Conservation (phyloP, 2,329 filamentous ascomycete genomes). For the Xylariaceae sp. region DNA sequence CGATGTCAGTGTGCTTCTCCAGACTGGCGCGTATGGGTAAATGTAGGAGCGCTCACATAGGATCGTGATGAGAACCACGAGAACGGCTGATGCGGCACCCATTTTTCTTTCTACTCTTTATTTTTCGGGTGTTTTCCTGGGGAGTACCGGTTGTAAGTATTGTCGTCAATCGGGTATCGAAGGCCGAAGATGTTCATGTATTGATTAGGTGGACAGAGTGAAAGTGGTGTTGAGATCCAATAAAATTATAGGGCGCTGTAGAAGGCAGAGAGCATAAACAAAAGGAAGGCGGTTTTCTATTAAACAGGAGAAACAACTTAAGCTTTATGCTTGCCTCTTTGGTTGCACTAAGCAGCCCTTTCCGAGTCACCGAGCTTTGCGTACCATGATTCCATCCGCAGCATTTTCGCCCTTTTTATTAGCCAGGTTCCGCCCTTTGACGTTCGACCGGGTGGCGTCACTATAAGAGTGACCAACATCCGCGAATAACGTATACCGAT, state of each 20-base stretch:
- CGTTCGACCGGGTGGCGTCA: background rate
- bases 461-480: background rate
- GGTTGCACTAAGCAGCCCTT: background rate
- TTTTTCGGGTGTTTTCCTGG: background rate
- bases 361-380: background rate
- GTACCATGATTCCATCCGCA: background rate
- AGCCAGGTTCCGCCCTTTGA: background rate
- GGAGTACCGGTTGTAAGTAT: background rate
- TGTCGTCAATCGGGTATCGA: background rate
- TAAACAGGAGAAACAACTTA: background rate
- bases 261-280: background rate
- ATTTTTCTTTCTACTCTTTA: conserved; percentile 29
- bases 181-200: background rate
- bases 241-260: background rate
- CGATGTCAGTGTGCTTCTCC: conserved; percentile 16
- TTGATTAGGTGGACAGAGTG: background rate
- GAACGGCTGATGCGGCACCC: conserved; percentile 44
- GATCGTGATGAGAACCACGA: conserved; percentile 48
- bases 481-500: background rate
- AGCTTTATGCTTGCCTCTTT: background rate
- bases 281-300: background rate
- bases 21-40: conserved; percentile 15
- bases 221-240: background rate
- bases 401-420: background rate
- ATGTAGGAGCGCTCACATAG: conserved; percentile 40